Percentiles rank a stretch among this genome's conserved stretches.
Evolutionary conservation across 805 yeast species (phyloP).

Genomic region (Yamadazyma takamatsuzukensis): DNA sequence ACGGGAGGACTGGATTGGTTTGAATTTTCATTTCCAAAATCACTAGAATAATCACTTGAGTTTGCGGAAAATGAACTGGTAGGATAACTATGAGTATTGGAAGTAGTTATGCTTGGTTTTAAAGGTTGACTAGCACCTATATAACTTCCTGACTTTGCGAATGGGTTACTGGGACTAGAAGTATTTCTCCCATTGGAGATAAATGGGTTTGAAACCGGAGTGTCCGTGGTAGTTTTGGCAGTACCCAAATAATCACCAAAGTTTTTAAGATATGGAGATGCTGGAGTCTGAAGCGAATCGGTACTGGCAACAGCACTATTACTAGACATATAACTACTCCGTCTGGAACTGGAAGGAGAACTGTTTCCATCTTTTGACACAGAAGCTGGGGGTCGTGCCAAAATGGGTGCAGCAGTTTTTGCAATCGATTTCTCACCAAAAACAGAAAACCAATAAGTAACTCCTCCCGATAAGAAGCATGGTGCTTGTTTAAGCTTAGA

Average conservation of each 20-base stretch:
- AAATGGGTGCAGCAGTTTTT: conserved; percentile 10
- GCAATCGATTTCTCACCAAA: conserved; percentile 25
- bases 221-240: conserved; percentile 17
- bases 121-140: conserved; percentile 12
- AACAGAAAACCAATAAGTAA: conserved; percentile 26
- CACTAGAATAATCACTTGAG: too few species aligned
- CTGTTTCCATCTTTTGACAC: conserved; percentile 13
- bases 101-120: conserved; percentile 6
- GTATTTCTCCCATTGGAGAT: background rate
- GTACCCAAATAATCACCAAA: conserved; percentile 29
- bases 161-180: conserved; percentile 1
- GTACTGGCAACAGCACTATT: background rate
- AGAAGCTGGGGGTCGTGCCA: conserved; percentile 18
- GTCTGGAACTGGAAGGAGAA: conserved; percentile 4
- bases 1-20: background rate
- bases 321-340: conserved; percentile 2
- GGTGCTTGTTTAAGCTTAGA: conserved; percentile 31
- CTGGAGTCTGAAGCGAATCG: background rate
- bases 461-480: conserved; percentile 34
- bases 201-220: conserved; percentile 18
- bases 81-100: too few species aligned
- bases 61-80: too few species aligned
- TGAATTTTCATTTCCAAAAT: too few species aligned
- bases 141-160: background rate
- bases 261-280: conserved; percentile 25